A percentile compares a stretch with the other conserved stretches of the same genome.
phyloP scores from a whole-genome alignment of 768 basidiomycete genomes.

The Pisolithus orientalis region DNA sequence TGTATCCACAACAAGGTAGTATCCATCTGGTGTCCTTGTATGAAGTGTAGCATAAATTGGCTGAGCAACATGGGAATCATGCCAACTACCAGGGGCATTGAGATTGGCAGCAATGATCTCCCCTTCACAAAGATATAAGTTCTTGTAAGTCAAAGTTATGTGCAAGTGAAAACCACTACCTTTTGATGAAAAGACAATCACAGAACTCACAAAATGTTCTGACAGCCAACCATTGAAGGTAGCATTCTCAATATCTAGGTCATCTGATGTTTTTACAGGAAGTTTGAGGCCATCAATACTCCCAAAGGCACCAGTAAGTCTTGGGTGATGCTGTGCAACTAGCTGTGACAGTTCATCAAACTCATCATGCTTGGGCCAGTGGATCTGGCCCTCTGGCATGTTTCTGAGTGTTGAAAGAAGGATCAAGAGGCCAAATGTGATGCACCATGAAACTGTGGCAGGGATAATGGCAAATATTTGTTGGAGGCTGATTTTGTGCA shows the following conservation, averaged over 20 bases:
- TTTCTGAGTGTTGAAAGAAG: slow-evolving; percentile 23
- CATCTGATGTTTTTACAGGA: slow-evolving; percentile 28
- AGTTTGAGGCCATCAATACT: slow-evolving; percentile 38
- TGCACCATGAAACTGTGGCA: slow-evolving; percentile 29
- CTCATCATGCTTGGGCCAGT: slow-evolving; percentile 21
- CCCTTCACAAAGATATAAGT: too few relatives aligned
- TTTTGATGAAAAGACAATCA: slow-evolving; percentile 28
- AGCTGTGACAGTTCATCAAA: slow-evolving; percentile 23
- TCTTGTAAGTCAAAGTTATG: background rate
- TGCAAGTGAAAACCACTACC: slow-evolving; percentile 8
- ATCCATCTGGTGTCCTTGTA: too few relatives aligned
- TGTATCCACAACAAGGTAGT: too few relatives aligned
- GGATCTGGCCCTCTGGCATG: slow-evolving; percentile 26
- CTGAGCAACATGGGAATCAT: too few relatives aligned
- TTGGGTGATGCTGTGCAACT: slow-evolving; percentile 24
- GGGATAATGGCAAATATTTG: slow-evolving; percentile 40
- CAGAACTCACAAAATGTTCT: slow-evolving; percentile 31
- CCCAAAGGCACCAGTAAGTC: slow-evolving; percentile 34
- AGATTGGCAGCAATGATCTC: too few relatives aligned
- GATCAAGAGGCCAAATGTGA: slow-evolving; percentile 27
- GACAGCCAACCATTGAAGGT: slow-evolving; percentile 41
- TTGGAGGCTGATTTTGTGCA: slow-evolving; percentile 32
- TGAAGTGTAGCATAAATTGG: too few relatives aligned
- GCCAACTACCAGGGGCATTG: too few relatives aligned
- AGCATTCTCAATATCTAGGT: slow-evolving; percentile 39